phyloP scores from a whole-genome alignment of 176 grass and related monocot species.

The Oryza coarctata region DNA sequence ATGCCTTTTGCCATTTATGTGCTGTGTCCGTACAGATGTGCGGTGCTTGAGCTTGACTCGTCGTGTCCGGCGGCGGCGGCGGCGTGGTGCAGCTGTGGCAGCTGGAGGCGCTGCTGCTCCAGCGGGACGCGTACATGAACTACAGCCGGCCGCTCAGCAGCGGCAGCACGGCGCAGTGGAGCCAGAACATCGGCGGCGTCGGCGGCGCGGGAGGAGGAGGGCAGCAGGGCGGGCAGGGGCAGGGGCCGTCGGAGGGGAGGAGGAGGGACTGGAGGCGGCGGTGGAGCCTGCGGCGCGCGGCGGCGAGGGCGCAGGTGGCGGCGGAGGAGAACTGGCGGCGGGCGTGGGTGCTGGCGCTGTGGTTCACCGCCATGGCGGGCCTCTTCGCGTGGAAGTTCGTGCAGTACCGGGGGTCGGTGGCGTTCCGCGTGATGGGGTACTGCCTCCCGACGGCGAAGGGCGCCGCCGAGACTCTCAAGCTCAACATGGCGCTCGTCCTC shows the following conservation, averaged over 20 bases:
- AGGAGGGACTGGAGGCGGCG: not conserved
- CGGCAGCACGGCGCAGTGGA: constrained; percentile 70
- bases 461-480: constrained; percentile 55
- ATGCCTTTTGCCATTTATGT: not conserved
- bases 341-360: constrained; percentile 57
- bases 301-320: constrained; percentile 38
- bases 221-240: constrained; percentile 21
- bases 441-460: constrained; percentile 52
- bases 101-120: constrained; percentile 76
- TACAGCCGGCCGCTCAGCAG: constrained; percentile 79
- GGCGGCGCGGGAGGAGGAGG: not conserved
- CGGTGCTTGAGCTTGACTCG: constrained; percentile 7
- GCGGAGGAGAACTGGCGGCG: constrained; percentile 67
- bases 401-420: constrained; percentile 41
- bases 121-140: constrained; percentile 81
- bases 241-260: not conserved
- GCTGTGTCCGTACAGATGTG: not conserved
- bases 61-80: not conserved
- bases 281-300: constrained; percentile 11
- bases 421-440: constrained; percentile 58
- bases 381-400: constrained; percentile 62
- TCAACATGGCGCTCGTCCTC: constrained; percentile 62
- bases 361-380: constrained; percentile 38
- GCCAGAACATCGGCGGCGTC: constrained; percentile 54
- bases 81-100: constrained; percentile 64